Evolutionary conservation across 495 filamentous ascomycete genomes (phyloP), one percentile per base, ranked within the genome.

Genomic region (Darksidea phi): DNA sequence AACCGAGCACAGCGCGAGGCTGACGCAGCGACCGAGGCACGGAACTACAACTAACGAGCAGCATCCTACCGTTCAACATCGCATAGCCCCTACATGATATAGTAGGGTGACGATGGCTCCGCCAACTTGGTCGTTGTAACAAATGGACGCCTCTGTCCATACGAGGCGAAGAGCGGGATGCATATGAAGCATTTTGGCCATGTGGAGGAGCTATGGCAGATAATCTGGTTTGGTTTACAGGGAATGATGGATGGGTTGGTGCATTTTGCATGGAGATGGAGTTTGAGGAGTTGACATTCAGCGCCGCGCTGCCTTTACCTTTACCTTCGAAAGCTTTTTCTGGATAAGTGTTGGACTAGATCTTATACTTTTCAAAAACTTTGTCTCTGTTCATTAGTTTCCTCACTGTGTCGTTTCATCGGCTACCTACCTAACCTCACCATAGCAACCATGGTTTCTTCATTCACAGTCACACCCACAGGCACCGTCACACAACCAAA

Each of bases 1-100:
- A 67, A 64, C 42, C 23, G 54, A 36, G 48, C 54, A 0, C 32
- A 42, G 26, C 67, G 64, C n/a, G 60, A 67, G 1, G 64, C 60
- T 13, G 64, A 67, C 48, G 64, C 64, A 6, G 54, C 42, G 41
- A 36, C 28, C 17, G 64, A 67, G 59, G 41, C 59, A 32, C 41
- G 64, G 52, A 54, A 63, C 17, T 67, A 61, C 45, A 63, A 67
- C 36, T 67, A 42, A 48, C 18, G 12, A 34, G 32, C 26, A 15
- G 28, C 28, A 32, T 32, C 3, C 28, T 32, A 3, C 10, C 10
- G 28, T 32, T 32, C 10, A 10, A 10, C 28, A n/a, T 32, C 28
- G 28, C 10, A 32, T 32, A 32, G 28, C 28, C 5, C 41, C 13
- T 43, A 13, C 13, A 20, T 13, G 18, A 43, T 6, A 43, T 43